Percentiles rank a stretch among this genome's conserved stretches.
Evolutionary conservation across 1,284 basidiomycete genomes (phyloP).

Genomic region (Puccinia coronata): DNA sequence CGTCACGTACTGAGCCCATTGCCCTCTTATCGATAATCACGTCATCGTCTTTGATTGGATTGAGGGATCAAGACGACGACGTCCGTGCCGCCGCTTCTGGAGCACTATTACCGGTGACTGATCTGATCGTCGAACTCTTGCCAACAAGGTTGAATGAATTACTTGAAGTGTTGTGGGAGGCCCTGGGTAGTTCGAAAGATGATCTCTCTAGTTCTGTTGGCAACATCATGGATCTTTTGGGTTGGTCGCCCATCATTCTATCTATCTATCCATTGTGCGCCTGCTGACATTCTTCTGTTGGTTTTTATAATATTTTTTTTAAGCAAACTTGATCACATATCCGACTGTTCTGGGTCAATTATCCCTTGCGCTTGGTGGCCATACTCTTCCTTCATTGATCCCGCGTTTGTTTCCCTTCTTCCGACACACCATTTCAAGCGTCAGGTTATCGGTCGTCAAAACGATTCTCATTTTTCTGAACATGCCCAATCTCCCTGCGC

Average conservation of each 20-base stretch:
- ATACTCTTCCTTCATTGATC: constrained; percentile 73
- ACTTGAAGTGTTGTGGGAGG: constrained; percentile 84
- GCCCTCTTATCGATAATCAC: not conserved
- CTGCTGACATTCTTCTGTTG: constrained; percentile 43
- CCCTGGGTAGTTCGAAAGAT: constrained; percentile 89
- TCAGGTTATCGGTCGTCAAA: constrained; percentile 88
- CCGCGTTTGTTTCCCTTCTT: constrained; percentile 93
- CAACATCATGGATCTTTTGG: constrained; percentile 92
- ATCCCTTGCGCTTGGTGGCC: constrained; percentile 65
- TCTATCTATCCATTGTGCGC: not conserved
- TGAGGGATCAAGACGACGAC: constrained; percentile 91
- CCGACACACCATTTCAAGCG: constrained; percentile 91
- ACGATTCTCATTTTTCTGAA: constrained; percentile 82
- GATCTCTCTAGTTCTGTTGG: constrained; percentile 96
- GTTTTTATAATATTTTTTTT: not conserved
- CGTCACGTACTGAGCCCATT: not conserved
- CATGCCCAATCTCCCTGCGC: constrained; percentile 70
- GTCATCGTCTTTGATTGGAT: constrained; percentile 62
- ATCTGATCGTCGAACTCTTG: constrained; percentile 74
- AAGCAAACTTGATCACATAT: constrained; percentile 78
- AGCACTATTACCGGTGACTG: constrained; percentile 81
- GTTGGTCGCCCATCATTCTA: constrained; percentile 61
- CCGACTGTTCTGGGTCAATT: constrained; percentile 77
- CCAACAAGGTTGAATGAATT: constrained; percentile 67
- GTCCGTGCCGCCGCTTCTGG: constrained; percentile 93